A percentile compares a stretch with the other conserved stretches of the same genome.
phyloP scores from a whole-genome alignment of 257 asterid species.

The Solanum pimpinellifolium region DNA sequence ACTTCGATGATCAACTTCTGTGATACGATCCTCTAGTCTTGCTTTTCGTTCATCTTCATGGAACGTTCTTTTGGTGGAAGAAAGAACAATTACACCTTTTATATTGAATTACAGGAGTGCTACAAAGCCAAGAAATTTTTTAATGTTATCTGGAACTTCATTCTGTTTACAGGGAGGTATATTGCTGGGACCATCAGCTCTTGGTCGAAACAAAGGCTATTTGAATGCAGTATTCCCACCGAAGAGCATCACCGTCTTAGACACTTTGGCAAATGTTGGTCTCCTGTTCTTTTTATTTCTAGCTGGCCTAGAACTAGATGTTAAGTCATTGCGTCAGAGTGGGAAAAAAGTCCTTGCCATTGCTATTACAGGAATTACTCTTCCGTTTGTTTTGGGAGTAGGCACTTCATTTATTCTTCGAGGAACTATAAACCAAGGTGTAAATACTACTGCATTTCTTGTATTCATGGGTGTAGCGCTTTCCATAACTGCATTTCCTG shows the following conservation, averaged over 20 bases:
- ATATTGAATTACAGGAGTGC: neutral
- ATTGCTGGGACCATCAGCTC: constrained; percentile 77
- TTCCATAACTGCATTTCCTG: constrained; percentile 84
- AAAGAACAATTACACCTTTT: neutral
- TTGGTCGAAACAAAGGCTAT: constrained; percentile 43
- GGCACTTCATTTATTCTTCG: constrained; percentile 54
- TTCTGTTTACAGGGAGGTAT: constrained; percentile 53
- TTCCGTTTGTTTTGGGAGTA: constrained; percentile 66
- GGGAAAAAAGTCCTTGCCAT: constrained; percentile 56
- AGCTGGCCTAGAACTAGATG: constrained; percentile 64
- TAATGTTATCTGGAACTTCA: neutral
- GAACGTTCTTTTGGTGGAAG: neutral
- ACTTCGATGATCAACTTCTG: neutral
- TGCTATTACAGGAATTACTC: constrained; percentile 61
- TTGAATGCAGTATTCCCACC: constrained; percentile 50
- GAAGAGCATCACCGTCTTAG: constrained; percentile 57
- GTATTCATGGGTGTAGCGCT: constrained; percentile 87
- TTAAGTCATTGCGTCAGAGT: constrained; percentile 27
- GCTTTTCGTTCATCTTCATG: neutral
- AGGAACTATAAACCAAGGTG: constrained; percentile 36
- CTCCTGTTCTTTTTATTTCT: constrained; percentile 71
- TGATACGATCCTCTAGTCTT: neutral
- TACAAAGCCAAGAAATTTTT: neutral
- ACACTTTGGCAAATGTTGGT: constrained; percentile 73
- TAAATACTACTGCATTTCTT: constrained; percentile 32